Percentiles rank a stretch among this genome's conserved stretches.
Evolutionary conservation across 225 moss, liverwort and hornwort species (phyloP).

Genomic region (Straminergon stramineum): DNA sequence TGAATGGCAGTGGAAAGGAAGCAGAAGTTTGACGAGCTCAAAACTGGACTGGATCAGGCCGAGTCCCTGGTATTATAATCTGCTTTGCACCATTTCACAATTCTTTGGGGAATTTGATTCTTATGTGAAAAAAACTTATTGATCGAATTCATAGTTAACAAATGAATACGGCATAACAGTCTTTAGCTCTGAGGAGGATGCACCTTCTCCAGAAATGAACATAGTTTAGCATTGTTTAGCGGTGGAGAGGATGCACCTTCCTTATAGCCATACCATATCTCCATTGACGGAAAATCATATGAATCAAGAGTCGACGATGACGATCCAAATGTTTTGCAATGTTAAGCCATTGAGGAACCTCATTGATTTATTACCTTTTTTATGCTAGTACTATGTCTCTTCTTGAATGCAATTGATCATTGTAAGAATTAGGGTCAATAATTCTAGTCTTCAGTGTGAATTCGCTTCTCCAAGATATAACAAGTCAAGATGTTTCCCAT

Average conservation of each 20-base stretch:
- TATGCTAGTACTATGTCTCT: neutral
- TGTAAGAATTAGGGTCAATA: neutral
- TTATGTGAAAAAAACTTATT: neutral
- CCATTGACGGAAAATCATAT: too few species aligned
- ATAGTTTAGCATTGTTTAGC: neutral
- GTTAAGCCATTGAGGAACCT: neutral
- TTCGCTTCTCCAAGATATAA: neutral
- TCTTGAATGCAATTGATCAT: neutral
- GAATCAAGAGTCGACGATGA: neutral
- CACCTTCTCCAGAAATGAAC: neutral
- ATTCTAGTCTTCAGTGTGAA: neutral
- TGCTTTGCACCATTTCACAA: neutral
- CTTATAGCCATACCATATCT: neutral
- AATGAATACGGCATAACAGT: neutral
- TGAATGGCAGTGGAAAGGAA: conserved; percentile 66
- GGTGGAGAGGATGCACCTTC: neutral
- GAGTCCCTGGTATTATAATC: conserved; percentile 59
- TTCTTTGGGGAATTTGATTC: neutral
- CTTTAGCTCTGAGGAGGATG: neutral
- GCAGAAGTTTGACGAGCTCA: conserved; percentile 82
- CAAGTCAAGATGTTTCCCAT: neutral
- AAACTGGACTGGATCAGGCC: conserved; percentile 73
- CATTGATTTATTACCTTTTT: too few species aligned
- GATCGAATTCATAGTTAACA: neutral
- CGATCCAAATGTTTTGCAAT: neutral